A percentile compares a stretch with the other conserved stretches of the same genome.
Evolutionary conservation across 129 eudicot genomes (phyloP).

Genomic region (Solidago caesia): DNA sequence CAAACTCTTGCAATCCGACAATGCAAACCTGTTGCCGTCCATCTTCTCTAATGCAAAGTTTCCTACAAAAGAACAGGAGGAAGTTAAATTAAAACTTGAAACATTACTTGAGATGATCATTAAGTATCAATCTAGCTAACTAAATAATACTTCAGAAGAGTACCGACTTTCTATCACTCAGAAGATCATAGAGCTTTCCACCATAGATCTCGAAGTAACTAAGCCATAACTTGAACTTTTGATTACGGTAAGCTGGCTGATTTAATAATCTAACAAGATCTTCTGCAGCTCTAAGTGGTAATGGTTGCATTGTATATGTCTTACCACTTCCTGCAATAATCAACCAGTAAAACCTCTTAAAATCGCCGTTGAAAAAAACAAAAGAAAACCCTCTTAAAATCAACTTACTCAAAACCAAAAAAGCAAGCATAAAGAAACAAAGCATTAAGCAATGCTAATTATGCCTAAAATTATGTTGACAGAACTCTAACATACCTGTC

Average conservation of each 20-base stretch:
- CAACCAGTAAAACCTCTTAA: not conserved
- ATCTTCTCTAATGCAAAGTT: slow-evolving; percentile 96
- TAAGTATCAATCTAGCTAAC: not conserved
- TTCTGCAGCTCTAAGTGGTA: slow-evolving; percentile 93
- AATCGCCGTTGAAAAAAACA: no score
- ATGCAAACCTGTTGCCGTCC: slow-evolving; percentile 97
- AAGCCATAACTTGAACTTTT: slow-evolving; percentile 88
- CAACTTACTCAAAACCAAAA: slow-evolving; percentile 7
- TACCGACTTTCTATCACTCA: slow-evolving; percentile 72
- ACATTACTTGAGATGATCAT: slow-evolving; percentile 9
- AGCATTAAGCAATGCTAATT: not conserved
- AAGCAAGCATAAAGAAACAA: slow-evolving; percentile 8
- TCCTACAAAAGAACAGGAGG: slow-evolving; percentile 40
- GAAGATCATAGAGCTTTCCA: slow-evolving; percentile 89
- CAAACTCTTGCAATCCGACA: slow-evolving; percentile 96
- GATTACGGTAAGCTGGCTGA: slow-evolving; percentile 74
- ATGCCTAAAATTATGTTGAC: slow-evolving; percentile 1
- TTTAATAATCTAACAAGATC: slow-evolving; percentile 82
- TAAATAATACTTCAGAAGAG: slow-evolving; percentile 16
- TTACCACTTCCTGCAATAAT: slow-evolving; percentile 85
- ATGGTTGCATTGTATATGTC: slow-evolving; percentile 92
- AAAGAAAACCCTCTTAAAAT: not conserved
- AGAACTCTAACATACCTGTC: slow-evolving; percentile 55
- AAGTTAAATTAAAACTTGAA: not conserved
- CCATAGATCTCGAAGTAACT: slow-evolving; percentile 96